These are phyloP conservation scores for Aquilaria yunnanensis DNA, from an alignment of 345 rosid species.

Conservation along the genomic window DNA sequence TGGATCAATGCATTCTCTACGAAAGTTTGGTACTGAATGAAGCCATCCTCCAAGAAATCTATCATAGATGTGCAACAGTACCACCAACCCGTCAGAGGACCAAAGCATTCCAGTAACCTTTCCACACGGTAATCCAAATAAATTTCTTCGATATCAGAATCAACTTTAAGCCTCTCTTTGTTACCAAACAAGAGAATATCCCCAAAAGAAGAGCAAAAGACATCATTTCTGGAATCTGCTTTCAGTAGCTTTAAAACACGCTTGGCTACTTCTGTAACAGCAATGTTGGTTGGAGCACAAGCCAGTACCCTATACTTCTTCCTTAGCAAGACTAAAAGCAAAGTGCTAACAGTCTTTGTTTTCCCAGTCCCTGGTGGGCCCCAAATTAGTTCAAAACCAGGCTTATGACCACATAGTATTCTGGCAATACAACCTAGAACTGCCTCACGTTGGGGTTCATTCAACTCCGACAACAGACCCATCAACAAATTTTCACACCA, in stretches of 20 bases:
- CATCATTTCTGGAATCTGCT: slow-evolving; percentile 10
- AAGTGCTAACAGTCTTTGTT: slow-evolving; percentile 29
- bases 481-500: slow-evolving; percentile 2
- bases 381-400: slow-evolving; percentile 36
- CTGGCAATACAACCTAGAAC: slow-evolving; percentile 19
- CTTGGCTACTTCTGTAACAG: slow-evolving; percentile 35
- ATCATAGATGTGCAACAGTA: slow-evolving; percentile 18
- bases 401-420: slow-evolving; percentile 20
- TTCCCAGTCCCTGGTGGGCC: slow-evolving; percentile 63
- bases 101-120: slow-evolving; percentile 24
- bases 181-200: slow-evolving; percentile 40
- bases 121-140: slow-evolving; percentile 37
- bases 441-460: slow-evolving; percentile 30
- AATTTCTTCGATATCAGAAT: slow-evolving; percentile 24
- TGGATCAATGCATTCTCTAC: slow-evolving; percentile 17
- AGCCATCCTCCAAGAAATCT: slow-evolving; percentile 23
- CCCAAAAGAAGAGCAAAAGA: slow-evolving; percentile 13
- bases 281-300: slow-evolving; percentile 49
- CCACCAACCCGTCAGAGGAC: slow-evolving; percentile 19
- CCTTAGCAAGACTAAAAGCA: slow-evolving; percentile 27
- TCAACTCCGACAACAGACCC: slow-evolving; percentile 14
- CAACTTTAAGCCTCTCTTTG: slow-evolving; percentile 28
- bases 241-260: slow-evolving; percentile 34
- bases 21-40: slow-evolving; percentile 16
- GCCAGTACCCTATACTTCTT: slow-evolving; percentile 31